These are phyloP conservation scores for Purpureocillium lavendulum DNA, from an alignment of 2,329 filamentous ascomycete genomes.

Conservation along the genomic window DNA sequence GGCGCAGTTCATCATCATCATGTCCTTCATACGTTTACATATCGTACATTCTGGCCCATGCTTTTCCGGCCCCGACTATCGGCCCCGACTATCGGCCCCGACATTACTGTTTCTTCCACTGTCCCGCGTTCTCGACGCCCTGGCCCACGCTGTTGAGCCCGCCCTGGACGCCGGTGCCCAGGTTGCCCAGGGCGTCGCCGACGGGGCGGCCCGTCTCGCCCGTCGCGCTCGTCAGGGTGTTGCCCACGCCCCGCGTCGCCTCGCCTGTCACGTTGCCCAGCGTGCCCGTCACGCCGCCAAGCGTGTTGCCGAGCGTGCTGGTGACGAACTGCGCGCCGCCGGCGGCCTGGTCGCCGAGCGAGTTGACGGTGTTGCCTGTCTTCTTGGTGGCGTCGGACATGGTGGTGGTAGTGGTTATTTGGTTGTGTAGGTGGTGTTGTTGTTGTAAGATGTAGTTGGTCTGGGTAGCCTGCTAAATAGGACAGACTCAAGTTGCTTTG, in stretches of 20 bases:
- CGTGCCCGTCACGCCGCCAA: constrained; percentile 30
- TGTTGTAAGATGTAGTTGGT: no score
- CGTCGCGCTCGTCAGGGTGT: constrained; percentile 45
- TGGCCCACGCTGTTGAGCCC: constrained; percentile 40
- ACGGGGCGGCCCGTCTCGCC: constrained; percentile 46
- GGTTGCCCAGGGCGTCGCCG: constrained; percentile 44
- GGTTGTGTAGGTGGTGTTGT: background rate
- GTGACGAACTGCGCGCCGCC: constrained; percentile 30
- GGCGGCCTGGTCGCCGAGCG: constrained; percentile 18
- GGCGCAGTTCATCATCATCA: no score
- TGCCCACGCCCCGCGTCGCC: constrained; percentile 46
- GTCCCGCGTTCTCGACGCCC: constrained; percentile 48
- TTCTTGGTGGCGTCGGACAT: constrained; percentile 7
- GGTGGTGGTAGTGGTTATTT: background rate
- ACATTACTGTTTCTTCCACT: constrained; percentile 41
- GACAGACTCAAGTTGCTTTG: background rate
- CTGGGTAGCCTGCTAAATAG: no score
- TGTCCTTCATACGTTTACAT: background rate
- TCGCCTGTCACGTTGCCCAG: constrained; percentile 37
- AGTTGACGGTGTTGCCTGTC: constrained; percentile 12
- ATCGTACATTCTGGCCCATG: background rate
- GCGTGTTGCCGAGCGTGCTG: constrained; percentile 29
- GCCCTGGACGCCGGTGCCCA: constrained; percentile 44
- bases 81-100: no score
- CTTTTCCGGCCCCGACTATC: no score